phyloP scores from a whole-genome alignment of 2,329 filamentous ascomycete species.

The Beauveria medogensis region DNA sequence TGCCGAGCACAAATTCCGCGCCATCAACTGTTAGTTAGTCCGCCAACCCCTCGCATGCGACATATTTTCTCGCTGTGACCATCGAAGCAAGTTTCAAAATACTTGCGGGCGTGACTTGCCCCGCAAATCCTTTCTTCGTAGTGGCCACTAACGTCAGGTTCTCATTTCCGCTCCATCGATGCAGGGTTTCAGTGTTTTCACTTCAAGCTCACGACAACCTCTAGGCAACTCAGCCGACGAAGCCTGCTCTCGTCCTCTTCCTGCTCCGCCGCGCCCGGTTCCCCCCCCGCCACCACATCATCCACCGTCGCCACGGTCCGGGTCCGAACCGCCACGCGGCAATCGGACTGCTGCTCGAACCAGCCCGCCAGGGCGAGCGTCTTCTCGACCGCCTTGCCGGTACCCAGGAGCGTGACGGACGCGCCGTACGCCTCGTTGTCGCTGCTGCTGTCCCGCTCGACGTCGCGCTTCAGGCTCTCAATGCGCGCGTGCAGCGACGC shows the following conservation, averaged over 20 bases:
- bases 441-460: constrained; percentile 9
- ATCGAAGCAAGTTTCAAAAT: neutral
- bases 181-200: constrained; percentile 20
- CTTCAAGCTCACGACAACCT: constrained; percentile 39
- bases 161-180: neutral
- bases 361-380: constrained; percentile 54
- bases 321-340: constrained; percentile 51
- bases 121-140: neutral
- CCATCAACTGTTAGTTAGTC: neutral
- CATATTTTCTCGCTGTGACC: neutral
- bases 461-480: constrained; percentile 30
- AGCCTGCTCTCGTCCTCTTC: constrained; percentile 33
- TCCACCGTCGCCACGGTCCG: constrained; percentile 59
- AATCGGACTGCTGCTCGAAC: constrained; percentile 55
- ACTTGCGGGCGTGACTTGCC: neutral
- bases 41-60: neutral
- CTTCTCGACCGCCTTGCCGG: constrained; percentile 58
- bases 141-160: neutral
- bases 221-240: constrained; percentile 43
- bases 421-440: constrained; percentile 20
- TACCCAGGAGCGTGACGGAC: constrained; percentile 52
- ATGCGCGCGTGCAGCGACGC: constrained; percentile 39
- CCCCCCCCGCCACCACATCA: constrained; percentile 37
- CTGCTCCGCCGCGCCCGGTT: constrained; percentile 13
- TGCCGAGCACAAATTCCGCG: neutral